A percentile compares a stretch with the other conserved stretches of the same genome.
These are phyloP conservation scores for Dictyostelium purpureum DNA, from an alignment of 78 protist species.

Conservation along the genomic window DNA sequence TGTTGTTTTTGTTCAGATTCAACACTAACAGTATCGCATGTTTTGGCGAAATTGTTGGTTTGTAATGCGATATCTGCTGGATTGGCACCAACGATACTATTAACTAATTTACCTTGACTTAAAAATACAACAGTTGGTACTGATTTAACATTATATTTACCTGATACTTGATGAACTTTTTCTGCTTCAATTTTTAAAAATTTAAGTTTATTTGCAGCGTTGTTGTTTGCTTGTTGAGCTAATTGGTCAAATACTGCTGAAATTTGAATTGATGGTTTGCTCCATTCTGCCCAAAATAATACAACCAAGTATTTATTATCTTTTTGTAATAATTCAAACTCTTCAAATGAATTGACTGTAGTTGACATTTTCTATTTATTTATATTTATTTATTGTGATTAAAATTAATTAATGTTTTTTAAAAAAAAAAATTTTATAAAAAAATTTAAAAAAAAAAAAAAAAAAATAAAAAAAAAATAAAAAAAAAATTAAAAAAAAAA, in stretches of 20 bases:
- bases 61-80: slow-evolving; percentile 61
- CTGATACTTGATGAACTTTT: slow-evolving; percentile 64
- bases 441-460: neutral
- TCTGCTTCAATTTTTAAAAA: slow-evolving; percentile 90
- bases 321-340: neutral
- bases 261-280: slow-evolving; percentile 83
- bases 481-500: neutral
- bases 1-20: neutral
- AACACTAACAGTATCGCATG: neutral
- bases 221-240: slow-evolving; percentile 29
- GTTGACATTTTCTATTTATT: neutral
- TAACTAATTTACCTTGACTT: neutral
- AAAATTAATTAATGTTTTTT: no score
- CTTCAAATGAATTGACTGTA: neutral
- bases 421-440: no score
- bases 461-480: neutral
- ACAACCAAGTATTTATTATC: slow-evolving; percentile 68
- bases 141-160: slow-evolving; percentile 70
- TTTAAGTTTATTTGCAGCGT: neutral
- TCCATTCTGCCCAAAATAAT: slow-evolving; percentile 91
- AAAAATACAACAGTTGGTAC: slow-evolving; percentile 85
- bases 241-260: slow-evolving; percentile 79
- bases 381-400: neutral
- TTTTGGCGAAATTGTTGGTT: neutral
- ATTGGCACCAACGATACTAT: slow-evolving; percentile 56